Evolutionary conservation across 352 stramenopile genomes (phyloP).

Genomic region (Globisporangium sylvaticum): DNA sequence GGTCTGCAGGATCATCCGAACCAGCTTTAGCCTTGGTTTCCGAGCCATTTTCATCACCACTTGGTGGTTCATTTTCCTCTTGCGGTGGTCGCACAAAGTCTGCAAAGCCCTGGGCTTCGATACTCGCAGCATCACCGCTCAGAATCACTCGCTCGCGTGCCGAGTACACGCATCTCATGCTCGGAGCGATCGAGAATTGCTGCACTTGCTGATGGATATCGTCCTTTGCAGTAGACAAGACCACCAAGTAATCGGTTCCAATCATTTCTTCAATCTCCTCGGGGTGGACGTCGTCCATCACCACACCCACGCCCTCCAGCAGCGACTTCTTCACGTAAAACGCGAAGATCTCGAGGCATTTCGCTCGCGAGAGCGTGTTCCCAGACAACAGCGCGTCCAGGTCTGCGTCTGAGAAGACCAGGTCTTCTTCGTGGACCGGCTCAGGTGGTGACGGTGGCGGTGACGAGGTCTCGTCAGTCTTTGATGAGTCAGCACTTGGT

Average conservation of each 20-base stretch:
- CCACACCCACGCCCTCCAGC: constrained; percentile 49
- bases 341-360: constrained; percentile 33
- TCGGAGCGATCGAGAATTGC: constrained; percentile 34
- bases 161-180: constrained; percentile 47
- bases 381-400: constrained; percentile 34
- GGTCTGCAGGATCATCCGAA: constrained; percentile 9
- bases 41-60: neutral
- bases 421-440: constrained; percentile 18
- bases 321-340: constrained; percentile 34
- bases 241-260: constrained; percentile 50
- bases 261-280: constrained; percentile 30
- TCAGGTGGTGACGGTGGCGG: neutral
- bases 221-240: constrained; percentile 34
- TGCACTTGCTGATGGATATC: constrained; percentile 33
- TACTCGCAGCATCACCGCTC: constrained; percentile 4
- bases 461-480: too few relatives aligned
- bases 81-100: constrained; percentile 16
- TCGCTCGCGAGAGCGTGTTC: constrained; percentile 19
- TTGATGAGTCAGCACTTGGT: neutral
- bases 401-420: constrained; percentile 36
- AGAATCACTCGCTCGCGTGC: constrained; percentile 45
- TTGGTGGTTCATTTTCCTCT: neutral
- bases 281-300: constrained; percentile 63
- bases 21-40: constrained; percentile 6
- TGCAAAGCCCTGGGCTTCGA: constrained; percentile 27